Evolutionary conservation across 2,329 filamentous ascomycete genomes (phyloP), one percentile per base, ranked within the genome.

Genomic region (Aspergillus oerlinghausenensis): DNA sequence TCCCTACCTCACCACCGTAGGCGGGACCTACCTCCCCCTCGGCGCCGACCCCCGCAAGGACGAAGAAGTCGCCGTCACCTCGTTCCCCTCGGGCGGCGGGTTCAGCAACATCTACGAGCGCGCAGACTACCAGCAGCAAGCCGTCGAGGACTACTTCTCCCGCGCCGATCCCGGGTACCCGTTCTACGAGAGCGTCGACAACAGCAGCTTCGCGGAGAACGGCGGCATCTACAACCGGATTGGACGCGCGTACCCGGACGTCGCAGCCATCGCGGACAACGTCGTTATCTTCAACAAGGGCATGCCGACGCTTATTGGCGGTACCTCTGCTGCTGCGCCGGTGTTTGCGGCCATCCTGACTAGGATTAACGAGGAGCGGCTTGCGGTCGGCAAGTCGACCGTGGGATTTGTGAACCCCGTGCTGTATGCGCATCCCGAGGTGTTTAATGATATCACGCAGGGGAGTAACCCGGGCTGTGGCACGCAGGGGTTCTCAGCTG

Each of bases 381-480:
- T 83, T 49, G 70, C 77, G 2, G 70, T 67, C 2, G 80, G 80
- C 3, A 82, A 80, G 74, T 65, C 69, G 5, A 69, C 76, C 1
- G 67, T 84, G 8, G 84, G 83, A 0, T 86, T 80, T 72, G 68
- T 84, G 38, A 85, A 84, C 60, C 75, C 77, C 28, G 59, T 65
- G 14, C 54, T 71, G 3, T 72, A 72, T 49, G 60, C 60, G 8
- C 62, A 73, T 42, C 68, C 71, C 0, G 65, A 65, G 48, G 68
- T 61, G 0, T 71, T 73, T 49, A 63, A 66, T 49, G 71, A 73
- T 55, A 59, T 73, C 5, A 72, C 67, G 5, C 51, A 57, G 17
- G 71, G 71, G 0, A 65, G 52, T 7, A 73, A 73, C 50, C 51
- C 60, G 2, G 71, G 70, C 21, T 73, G 71, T 57, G 60, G 57